phyloP scores from a whole-genome alignment of 208 protist species.

The Kentomonas sorsogonicus region DNA sequence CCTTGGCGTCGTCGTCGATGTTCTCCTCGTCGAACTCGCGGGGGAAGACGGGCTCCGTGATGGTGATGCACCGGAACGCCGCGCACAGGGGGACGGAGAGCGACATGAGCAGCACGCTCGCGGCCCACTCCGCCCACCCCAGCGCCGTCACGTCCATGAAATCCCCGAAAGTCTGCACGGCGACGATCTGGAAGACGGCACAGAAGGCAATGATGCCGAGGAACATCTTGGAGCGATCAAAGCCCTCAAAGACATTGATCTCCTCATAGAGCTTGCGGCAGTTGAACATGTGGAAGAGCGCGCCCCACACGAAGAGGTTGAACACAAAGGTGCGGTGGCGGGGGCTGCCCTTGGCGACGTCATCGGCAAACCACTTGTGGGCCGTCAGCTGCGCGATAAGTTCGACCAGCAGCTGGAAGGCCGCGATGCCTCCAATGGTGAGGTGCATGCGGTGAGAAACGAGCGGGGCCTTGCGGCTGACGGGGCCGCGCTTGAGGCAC shows the following conservation, averaged over 20 bases:
- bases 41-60: slow-evolving; percentile 25
- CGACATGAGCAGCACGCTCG: slow-evolving; percentile 24
- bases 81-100: slow-evolving; percentile 28
- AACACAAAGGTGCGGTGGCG: slow-evolving; percentile 88
- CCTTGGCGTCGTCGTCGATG: slow-evolving; percentile 48
- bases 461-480: slow-evolving; percentile 75
- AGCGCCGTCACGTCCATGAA: slow-evolving; percentile 80
- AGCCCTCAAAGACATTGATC: slow-evolving; percentile 74
- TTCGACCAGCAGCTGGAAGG: slow-evolving; percentile 61
- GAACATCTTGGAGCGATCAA: slow-evolving; percentile 53
- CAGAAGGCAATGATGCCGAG: slow-evolving; percentile 77
- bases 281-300: slow-evolving; percentile 94
- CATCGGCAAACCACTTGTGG: slow-evolving; percentile 35
- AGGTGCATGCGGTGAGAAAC: slow-evolving; percentile 80
- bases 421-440: slow-evolving; percentile 50
- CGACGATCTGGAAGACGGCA: slow-evolving; percentile 73
- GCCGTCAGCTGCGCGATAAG: slow-evolving; percentile 43
- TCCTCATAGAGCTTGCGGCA: slow-evolving; percentile 88
- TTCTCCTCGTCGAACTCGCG: slow-evolving; percentile 20
- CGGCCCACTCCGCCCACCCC: slow-evolving; percentile 43
- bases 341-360: slow-evolving; percentile 7
- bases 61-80: slow-evolving; percentile 36
- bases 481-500: slow-evolving; percentile 55
- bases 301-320: slow-evolving; percentile 92
- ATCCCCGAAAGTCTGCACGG: slow-evolving; percentile 81